Percentiles rank a stretch among this genome's conserved stretches.
Conservation (phyloP, 176 grass and related monocot genomes). For the Pontederia crassipes region DNA sequence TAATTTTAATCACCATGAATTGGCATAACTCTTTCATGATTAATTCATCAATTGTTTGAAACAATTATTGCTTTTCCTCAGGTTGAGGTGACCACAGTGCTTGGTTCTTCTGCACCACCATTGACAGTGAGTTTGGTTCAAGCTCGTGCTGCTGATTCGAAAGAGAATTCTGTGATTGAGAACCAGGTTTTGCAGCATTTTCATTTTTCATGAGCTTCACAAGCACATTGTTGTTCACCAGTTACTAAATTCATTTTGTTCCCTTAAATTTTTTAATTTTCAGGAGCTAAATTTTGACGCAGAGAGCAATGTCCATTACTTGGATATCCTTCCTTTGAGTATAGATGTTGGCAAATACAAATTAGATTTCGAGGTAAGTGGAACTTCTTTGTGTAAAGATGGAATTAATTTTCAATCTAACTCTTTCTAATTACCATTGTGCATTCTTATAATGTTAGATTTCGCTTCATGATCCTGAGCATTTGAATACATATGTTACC, state of each 20-base stretch:
- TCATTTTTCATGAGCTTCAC: not conserved
- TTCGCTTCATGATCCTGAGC: slow-evolving; percentile 53
- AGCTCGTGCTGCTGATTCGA: slow-evolving; percentile 54
- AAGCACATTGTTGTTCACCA: not conserved
- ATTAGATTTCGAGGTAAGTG: slow-evolving; percentile 77
- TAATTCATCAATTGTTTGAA: not conserved
- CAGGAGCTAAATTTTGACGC: slow-evolving; percentile 80
- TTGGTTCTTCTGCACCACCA: slow-evolving; percentile 69
- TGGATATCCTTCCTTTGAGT: slow-evolving; percentile 70
- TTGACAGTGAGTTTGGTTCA: slow-evolving; percentile 64
- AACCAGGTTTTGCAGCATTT: slow-evolving; percentile 24
- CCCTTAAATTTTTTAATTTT: slow-evolving; percentile 20
- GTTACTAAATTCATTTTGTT: slow-evolving; percentile 4
- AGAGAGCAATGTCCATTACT: slow-evolving; percentile 67
- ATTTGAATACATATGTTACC: slow-evolving; percentile 53
- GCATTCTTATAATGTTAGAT: slow-evolving; percentile 33
- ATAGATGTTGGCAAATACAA: slow-evolving; percentile 90
- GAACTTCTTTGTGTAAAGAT: slow-evolving; percentile 11
- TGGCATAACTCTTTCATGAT: too few species aligned
- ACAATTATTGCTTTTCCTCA: slow-evolving; percentile 21
- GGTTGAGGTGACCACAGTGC: slow-evolving; percentile 94
- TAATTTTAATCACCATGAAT: too few species aligned
- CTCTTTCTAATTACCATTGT: slow-evolving; percentile 2
- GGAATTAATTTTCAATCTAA: not conserved
- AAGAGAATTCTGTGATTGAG: slow-evolving; percentile 30